Percentiles rank a stretch among this genome's conserved stretches.
phyloP scores from a whole-genome alignment of 2,329 filamentous ascomycete genomes.

The Chrysoporthe cubensis region DNA sequence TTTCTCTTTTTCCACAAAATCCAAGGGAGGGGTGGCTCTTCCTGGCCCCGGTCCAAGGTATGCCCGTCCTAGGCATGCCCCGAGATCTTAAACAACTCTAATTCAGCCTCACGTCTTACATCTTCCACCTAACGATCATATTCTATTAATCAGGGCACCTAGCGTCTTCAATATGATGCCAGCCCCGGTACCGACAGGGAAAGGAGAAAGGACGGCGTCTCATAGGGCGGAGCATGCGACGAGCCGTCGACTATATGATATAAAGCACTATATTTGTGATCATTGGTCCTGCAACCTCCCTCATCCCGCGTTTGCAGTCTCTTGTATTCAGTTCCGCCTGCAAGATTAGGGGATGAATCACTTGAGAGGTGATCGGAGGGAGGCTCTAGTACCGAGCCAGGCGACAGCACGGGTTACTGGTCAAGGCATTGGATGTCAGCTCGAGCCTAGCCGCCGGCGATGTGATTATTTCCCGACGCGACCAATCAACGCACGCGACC shows the following conservation, averaged over 20 bases:
- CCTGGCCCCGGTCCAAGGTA: too few species aligned
- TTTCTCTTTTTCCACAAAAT: too few species aligned
- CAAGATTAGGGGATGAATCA: not conserved
- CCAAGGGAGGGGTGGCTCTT: too few species aligned
- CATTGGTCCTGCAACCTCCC: not conserved
- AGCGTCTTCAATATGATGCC: not conserved
- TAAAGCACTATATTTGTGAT: not conserved
- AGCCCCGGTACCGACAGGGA: not conserved
- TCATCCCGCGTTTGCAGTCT: not conserved
- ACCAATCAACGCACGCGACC: not conserved
- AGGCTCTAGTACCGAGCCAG: not conserved
- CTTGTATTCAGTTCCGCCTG: not conserved
- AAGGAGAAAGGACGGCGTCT: too few species aligned
- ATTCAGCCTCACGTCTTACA: not conserved
- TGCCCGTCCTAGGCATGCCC: not conserved
- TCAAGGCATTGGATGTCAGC: constrained; percentile 5
- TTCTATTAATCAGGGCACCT: not conserved
- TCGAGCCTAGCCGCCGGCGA: not conserved
- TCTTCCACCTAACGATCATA: not conserved
- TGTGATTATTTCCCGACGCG: not conserved
- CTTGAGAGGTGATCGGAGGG: not conserved
- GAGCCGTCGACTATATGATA: too few species aligned
- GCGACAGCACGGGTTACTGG: not conserved
- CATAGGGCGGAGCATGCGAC: too few species aligned
- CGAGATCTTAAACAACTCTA: not conserved